Conservation (phyloP, 2,329 filamentous ascomycete species). For the Alternaria tenuissima region DNA sequence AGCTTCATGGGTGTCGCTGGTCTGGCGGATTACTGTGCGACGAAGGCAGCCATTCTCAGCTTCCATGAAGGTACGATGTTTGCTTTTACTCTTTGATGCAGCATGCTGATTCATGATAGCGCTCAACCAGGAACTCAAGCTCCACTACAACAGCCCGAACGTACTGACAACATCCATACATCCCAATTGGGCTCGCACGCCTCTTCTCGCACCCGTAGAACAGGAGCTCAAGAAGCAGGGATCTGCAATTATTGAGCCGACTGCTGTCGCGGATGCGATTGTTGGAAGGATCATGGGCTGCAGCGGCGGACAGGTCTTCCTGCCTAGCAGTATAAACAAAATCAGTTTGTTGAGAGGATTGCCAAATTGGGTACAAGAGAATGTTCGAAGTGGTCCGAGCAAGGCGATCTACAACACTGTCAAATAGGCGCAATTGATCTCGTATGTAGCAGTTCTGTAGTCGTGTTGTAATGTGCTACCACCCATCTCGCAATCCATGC, state of each 20-base stretch:
- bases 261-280: slow-evolving; percentile 52
- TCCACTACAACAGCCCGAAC: slow-evolving; percentile 50
- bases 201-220: slow-evolving; percentile 48
- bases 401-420: slow-evolving; percentile 25
- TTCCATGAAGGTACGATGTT: slow-evolving; percentile 63
- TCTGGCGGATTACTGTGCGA: slow-evolving; percentile 62
- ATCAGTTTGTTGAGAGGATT: slow-evolving; percentile 52
- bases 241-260: slow-evolving; percentile 47
- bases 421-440: not conserved
- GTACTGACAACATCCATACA: slow-evolving; percentile 56
- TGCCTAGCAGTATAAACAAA: slow-evolving; percentile 38
- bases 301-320: slow-evolving; percentile 52
- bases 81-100: slow-evolving; percentile 48
- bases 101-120: slow-evolving; percentile 8
- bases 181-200: slow-evolving; percentile 54
- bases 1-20: slow-evolving; percentile 58
- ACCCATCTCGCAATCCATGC: not conserved
- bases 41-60: slow-evolving; percentile 61
- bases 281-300: slow-evolving; percentile 52
- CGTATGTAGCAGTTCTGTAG: not conserved
- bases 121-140: slow-evolving; percentile 52
- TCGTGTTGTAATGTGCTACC: not conserved
- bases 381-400: slow-evolving; percentile 29
- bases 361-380: slow-evolving; percentile 60
- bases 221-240: slow-evolving; percentile 43